phyloP scores from a whole-genome alignment of 106 monocot species.

The Narthecium ossifragum region DNA sequence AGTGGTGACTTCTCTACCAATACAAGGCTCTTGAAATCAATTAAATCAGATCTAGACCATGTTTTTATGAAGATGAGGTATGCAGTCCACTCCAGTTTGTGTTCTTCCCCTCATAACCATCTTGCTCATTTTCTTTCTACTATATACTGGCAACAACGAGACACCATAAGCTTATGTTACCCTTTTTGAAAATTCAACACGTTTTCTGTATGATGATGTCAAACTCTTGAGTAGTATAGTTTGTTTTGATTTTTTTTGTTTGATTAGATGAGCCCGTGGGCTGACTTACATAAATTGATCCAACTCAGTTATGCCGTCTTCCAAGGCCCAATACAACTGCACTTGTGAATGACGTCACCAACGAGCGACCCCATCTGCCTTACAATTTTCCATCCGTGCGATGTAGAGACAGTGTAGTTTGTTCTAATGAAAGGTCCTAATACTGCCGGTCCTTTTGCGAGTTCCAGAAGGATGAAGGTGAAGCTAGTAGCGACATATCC shows the following conservation, averaged over 20 bases:
- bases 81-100: not conserved
- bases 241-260: no score
- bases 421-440: not conserved
- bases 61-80: constrained; percentile 86
- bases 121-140: not conserved
- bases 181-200: not conserved
- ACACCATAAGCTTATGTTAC: not conserved
- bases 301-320: no score
- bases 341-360: no score
- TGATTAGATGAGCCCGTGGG: no score
- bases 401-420: no score
- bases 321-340: no score
- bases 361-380: no score
- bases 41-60: constrained; percentile 90
- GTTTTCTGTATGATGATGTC: not conserved
- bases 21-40: constrained; percentile 72
- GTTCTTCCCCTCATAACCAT: not conserved
- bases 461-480: constrained; percentile 69
- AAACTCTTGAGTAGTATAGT: not conserved
- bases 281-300: no score
- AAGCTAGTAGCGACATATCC: constrained; percentile 73
- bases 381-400: no score
- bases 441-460: not conserved
- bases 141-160: no score
- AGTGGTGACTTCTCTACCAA: constrained; percentile 74